Evolutionary conservation across 495 filamentous ascomycete genomes (phyloP), one percentile per base, ranked within the genome.

Genomic region (Acidiella bohemica): DNA sequence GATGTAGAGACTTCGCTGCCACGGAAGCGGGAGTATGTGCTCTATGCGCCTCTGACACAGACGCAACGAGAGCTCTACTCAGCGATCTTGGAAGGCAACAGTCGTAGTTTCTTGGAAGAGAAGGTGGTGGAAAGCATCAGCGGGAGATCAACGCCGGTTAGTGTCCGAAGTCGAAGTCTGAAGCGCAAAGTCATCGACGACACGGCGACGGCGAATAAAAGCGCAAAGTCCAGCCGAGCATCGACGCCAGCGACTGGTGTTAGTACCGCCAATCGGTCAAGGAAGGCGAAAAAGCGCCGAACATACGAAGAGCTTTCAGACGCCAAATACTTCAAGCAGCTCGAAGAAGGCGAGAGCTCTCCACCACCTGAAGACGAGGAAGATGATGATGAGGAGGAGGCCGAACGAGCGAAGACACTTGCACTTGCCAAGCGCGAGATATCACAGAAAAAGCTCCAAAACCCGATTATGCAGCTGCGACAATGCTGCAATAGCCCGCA

Each of bases 1-100:
- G 90, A 97, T 58, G 90, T 97, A 1, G 85, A 92, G 53, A 77
- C 73, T 14, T 70, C 78, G 34, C 61, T 97, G n/a, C 90, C 90
- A 0, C 85, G 84, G 59, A 97, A 97, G 64, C 75, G 90, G 24
- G 90, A 97, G 57, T 97, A 97, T 54, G 78, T 97, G 14, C 61
- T 97, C 5, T 96, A 82, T 44, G 87, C 90, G 4, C 90, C 87
- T 0, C 70, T 97, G 47, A 93, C 84, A 0, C 65, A 76, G 12
- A 80, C 81, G 41, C 90, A 97, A 52, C 80, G 84, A 22, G 90
- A 94, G 39, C 64, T 96, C 5, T 96, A 97, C 54, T 78, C 83
- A 30, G 83, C 76, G 18, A 84, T 94, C 40, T 72, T 75, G 29
- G 79, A 83, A 46, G 81, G 82, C 37, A 79, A 76, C 17, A 83